Percentiles rank a stretch among this genome's conserved stretches.
These are phyloP conservation scores for Stephania japonica DNA, from an alignment of 164 flowering plant genomes.

Conservation along the genomic window DNA sequence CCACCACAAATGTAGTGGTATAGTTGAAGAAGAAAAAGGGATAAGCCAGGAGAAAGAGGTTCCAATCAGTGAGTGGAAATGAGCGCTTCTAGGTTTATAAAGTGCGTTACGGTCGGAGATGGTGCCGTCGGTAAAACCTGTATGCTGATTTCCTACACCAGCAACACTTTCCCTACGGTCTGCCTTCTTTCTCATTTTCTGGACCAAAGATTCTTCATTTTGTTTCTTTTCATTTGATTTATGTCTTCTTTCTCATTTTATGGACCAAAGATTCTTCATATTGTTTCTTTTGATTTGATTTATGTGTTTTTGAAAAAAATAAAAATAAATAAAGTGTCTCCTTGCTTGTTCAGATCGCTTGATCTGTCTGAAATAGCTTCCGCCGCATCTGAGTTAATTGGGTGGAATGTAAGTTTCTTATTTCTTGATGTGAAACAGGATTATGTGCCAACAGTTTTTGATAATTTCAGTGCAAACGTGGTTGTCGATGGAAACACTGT, in stretches of 20 bases:
- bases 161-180: constrained; percentile 80
- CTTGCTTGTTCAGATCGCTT: neutral
- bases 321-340: neutral
- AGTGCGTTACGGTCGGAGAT: constrained; percentile 85
- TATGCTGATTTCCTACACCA: constrained; percentile 79
- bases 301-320: too few species aligned
- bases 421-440: constrained; percentile 42
- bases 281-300: too few species aligned
- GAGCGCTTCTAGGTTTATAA: constrained; percentile 77
- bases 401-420: neutral
- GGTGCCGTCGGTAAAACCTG: constrained; percentile 88
- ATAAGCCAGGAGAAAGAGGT: too few species aligned
- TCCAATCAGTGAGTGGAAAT: constrained; percentile 18
- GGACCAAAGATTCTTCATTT: neutral
- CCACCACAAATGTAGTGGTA: too few species aligned
- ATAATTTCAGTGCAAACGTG: constrained; percentile 92
- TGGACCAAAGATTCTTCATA: too few species aligned
- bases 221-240: neutral
- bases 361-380: neutral
- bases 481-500: constrained; percentile 92
- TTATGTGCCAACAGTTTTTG: constrained; percentile 94
- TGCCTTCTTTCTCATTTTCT: neutral
- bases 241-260: too few species aligned
- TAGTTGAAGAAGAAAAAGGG: too few species aligned
- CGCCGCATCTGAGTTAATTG: neutral